Conservation (phyloP, 306 rosid genomes). For the Adenanthera pavonina region DNA sequence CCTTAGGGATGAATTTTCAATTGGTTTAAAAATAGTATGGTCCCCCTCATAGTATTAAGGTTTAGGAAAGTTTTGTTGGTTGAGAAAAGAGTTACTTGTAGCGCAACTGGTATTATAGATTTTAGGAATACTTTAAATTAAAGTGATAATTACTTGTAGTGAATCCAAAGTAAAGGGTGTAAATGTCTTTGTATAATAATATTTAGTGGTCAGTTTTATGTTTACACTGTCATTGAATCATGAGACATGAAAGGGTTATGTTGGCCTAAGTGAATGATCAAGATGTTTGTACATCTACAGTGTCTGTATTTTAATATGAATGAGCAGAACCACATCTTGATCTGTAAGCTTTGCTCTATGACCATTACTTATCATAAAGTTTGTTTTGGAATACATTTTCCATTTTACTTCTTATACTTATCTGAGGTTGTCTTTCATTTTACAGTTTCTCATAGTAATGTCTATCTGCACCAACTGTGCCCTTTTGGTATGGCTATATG, state of each 20-base stretch:
- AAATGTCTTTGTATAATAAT: background rate
- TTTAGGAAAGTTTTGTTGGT: background rate
- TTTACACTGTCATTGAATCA: background rate
- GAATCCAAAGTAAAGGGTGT: background rate
- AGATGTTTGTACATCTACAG: background rate
- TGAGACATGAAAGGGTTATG: background rate
- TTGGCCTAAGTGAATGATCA: background rate
- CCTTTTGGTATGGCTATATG: slow-evolving; percentile 88
- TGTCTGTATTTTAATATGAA: slow-evolving; percentile 1
- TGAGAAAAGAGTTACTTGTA: background rate
- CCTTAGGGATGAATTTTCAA: slow-evolving; percentile 4
- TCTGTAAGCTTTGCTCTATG: background rate
- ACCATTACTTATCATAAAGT: background rate
- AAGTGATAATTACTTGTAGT: background rate
- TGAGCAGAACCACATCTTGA: background rate
- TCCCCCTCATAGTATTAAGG: background rate
- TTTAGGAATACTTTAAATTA: background rate
- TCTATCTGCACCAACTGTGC: slow-evolving; percentile 98
- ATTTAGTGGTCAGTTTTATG: background rate
- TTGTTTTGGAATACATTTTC: background rate
- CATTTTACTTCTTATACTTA: slow-evolving; percentile 27
- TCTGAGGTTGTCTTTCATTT: slow-evolving; percentile 31
- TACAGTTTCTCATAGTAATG: slow-evolving; percentile 80
- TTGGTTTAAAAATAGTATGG: background rate
- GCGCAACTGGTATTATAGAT: background rate